phyloP scores from a whole-genome alignment of 495 filamentous ascomycete genomes.

The Annulohypoxylon maeteangense region DNA sequence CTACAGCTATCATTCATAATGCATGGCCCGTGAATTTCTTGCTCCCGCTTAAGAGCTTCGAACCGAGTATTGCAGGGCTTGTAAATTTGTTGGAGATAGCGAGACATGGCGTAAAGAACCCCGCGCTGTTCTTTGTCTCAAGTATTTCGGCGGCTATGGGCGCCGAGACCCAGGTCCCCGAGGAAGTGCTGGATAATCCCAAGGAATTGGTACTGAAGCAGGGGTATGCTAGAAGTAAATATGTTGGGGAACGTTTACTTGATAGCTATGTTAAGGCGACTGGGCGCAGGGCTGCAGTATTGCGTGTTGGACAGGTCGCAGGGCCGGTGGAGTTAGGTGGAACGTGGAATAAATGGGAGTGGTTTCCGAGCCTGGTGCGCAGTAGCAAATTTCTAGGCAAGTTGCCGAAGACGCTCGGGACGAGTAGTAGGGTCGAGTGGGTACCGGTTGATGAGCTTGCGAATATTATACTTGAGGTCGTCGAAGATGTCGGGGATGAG shows the following conservation, averaged over 20 bases:
- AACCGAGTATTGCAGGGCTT: slow-evolving; percentile 40
- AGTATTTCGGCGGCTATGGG: slow-evolving; percentile 42
- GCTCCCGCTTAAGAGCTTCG: slow-evolving; percentile 47
- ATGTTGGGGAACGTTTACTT: slow-evolving; percentile 40
- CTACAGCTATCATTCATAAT: slow-evolving; percentile 48
- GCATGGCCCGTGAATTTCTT: slow-evolving; percentile 55
- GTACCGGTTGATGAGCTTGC: slow-evolving; percentile 42
- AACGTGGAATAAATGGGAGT: slow-evolving; percentile 42
- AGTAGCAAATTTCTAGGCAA: slow-evolving; percentile 33
- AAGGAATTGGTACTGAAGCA: slow-evolving; percentile 20
- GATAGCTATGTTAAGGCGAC: slow-evolving; percentile 30
- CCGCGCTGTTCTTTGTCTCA: slow-evolving; percentile 42
- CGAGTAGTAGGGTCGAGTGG: slow-evolving; percentile 42
- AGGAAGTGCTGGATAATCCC: slow-evolving; percentile 34
- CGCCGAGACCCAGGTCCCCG: slow-evolving; percentile 19
- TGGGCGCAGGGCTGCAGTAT: slow-evolving; percentile 28
- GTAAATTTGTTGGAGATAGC: slow-evolving; percentile 45
- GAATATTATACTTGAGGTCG: slow-evolving; percentile 38
- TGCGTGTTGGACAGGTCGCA: slow-evolving; percentile 46
- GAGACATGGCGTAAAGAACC: slow-evolving; percentile 12
- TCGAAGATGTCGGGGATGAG: slow-evolving; percentile 25
- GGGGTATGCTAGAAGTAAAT: slow-evolving; percentile 43
- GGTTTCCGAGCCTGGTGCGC: slow-evolving; percentile 43
- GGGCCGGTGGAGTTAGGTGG: slow-evolving; percentile 37
- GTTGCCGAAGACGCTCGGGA: slow-evolving; percentile 34